Percentiles rank a stretch among this genome's conserved stretches.
Evolutionary conservation across 1,284 basidiomycete species (phyloP).

Genomic region (Ustilago shanxiensis): DNA sequence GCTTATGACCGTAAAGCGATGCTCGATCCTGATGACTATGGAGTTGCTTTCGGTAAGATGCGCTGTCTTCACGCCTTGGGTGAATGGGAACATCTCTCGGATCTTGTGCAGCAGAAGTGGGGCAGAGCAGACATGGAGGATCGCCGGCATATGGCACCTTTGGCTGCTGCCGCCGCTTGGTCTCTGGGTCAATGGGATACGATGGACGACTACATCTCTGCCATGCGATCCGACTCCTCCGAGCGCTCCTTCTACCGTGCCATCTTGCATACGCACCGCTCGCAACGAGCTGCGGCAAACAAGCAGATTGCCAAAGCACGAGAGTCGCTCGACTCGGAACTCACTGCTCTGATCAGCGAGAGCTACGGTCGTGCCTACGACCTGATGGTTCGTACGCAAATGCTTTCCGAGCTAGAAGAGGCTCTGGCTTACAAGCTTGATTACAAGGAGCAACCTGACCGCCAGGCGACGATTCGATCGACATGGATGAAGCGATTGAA

Average conservation of each 20-base stretch:
- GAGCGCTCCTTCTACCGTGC: constrained; percentile 97
- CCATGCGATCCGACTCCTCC: constrained; percentile 92
- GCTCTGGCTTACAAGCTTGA: constrained; percentile 90
- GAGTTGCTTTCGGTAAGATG: constrained; percentile 87
- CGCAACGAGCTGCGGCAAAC: constrained; percentile 91
- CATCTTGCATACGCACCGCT: constrained; percentile 94
- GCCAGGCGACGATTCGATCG: constrained; percentile 71
- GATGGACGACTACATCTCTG: constrained; percentile 97
- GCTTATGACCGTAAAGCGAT: constrained; percentile 87
- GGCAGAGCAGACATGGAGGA: constrained; percentile 84
- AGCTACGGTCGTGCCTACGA: constrained; percentile 96
- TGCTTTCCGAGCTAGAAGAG: constrained; percentile 98
- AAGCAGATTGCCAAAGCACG: constrained; percentile 94
- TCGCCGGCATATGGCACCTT: constrained; percentile 90
- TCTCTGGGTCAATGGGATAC: constrained; percentile 95
- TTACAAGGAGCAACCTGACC: constrained; percentile 82
- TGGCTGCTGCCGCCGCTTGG: constrained; percentile 98
- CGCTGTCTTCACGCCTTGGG: constrained; percentile 96
- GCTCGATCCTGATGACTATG: constrained; percentile 73
- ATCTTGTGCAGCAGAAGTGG: constrained; percentile 91
- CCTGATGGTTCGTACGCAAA: constrained; percentile 94
- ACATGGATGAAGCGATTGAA: constrained; percentile 77
- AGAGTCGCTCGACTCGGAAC: constrained; percentile 90
- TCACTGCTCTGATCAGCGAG: constrained; percentile 92
- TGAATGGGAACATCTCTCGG: constrained; percentile 94